Base-by-base conservation (phyloP, 495 filamentous ascomycete genomes). In the Talaromyces ruber region DNA sequence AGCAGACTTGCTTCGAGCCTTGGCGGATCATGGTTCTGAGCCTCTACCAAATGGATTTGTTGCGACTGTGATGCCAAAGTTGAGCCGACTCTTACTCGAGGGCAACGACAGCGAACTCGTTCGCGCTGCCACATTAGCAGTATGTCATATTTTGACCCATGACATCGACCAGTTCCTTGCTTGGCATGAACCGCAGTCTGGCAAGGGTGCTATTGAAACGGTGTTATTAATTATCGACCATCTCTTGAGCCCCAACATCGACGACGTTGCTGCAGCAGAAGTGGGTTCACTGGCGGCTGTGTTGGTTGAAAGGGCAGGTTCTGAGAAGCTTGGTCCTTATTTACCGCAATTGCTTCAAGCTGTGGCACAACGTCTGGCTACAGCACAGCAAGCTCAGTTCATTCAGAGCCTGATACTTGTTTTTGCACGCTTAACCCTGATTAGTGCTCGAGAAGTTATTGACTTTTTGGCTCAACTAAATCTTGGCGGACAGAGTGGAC, bases 271-370 rank as follows among this genome's bases (percentile, higher is more conserved):
- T 7, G 94, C 95, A n/a, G 89, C 91, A 6, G 95, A 98, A 75
- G 92, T 98, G 26, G 94, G 94, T 62, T 91, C 93, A 28, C 82
- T 98, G 56, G 94, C 94, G 0, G 94, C 93, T 0, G 94, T 97
- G 70, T 76, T 98, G 62, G 95, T 98, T 6, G 95, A 98, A 73
- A 93, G 90, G 70, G 94, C 93, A 39, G 92, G 93, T 30, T 85
- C 88, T 25, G 92, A 97, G 65, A 82, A 88, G 52, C 85, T 98
- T 21, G 94, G 94, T 4, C 93, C 92, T 7, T 96, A 90, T 67
- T 81, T 98, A 7, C 84, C 87, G 16, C 90, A 96, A 72, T 85
- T 98, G n/a, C 83, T 98, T 6, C 84, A 85, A 63, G 92, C 93
- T 8, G 94, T 98, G 30, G 95, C 95, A n/a, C 82, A 85, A 26